Conservation (phyloP, 2,329 filamentous ascomycete genomes). For the Aureobasidium sp. region DNA sequence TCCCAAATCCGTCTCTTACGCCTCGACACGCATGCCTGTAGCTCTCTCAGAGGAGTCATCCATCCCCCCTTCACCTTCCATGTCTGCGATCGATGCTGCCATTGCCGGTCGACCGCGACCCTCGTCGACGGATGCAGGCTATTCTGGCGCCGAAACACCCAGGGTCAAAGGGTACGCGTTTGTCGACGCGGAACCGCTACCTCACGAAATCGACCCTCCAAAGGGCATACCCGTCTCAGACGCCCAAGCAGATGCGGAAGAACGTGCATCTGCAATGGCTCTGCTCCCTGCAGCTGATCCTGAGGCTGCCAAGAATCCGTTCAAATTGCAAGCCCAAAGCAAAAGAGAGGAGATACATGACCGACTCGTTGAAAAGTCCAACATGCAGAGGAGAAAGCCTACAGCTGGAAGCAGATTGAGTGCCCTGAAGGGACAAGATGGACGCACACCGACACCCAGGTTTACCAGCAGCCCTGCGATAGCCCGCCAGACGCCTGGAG, state of each 20-base stretch:
- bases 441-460: constrained; percentile 54
- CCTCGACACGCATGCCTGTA: constrained; percentile 67
- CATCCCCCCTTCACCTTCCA: constrained; percentile 66
- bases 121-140: constrained; percentile 35
- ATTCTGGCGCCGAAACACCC: constrained; percentile 67
- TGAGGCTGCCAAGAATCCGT: constrained; percentile 59
- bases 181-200: constrained; percentile 67
- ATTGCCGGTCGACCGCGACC: constrained; percentile 63
- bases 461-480: constrained; percentile 51
- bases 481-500: constrained; percentile 42
- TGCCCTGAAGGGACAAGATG: constrained; percentile 26
- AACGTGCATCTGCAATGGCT: constrained; percentile 30
- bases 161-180: constrained; percentile 90
- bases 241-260: constrained; percentile 25
- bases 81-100: constrained; percentile 76
- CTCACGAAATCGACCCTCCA: constrained; percentile 49
- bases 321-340: constrained; percentile 66
- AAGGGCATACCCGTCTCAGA: constrained; percentile 32
- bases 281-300: constrained; percentile 38
- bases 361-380: constrained; percentile 74
- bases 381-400: constrained; percentile 59
- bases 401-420: constrained; percentile 40
- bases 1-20: constrained; percentile 68
- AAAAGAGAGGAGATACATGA: constrained; percentile 74
- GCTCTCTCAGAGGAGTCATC: constrained; percentile 21